Evolutionary conservation across 805 yeast species (phyloP), one percentile per base, ranked within the genome.

Genomic region (Starmerella powellii): DNA sequence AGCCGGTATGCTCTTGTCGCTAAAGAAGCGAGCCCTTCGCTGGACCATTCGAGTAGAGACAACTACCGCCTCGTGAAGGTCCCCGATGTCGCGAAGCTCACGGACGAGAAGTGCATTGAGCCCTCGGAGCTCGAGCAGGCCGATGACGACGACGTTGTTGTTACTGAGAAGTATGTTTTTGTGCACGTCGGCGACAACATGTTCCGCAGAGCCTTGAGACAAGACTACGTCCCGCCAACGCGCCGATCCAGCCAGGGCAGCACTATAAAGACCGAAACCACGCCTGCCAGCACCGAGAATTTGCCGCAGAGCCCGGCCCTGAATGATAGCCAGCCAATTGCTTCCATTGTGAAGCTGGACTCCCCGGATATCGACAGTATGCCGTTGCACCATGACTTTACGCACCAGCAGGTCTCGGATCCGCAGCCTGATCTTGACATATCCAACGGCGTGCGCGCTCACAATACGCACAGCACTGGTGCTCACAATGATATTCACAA

Each of bases 171-270:
- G 21, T 53, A 33, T 31, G 56, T 57, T 13, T 60, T 57, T 46
- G 55, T 59, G 19, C 61, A 59, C 3, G 62, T 55, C 0, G 63
- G 64, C 11, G 54, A 56, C 34, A 62, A 61, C 20, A 47, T 60
- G 10, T 60, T 55, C 42, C 50, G 61, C 3, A 53, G 55, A 18
- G 54, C 53, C 28, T 41, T 38, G 13, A 36, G 54, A n/a, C 43
- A 8, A 4, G 35, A 18, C 35, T 32, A 32, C 18, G 10, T 15
- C 6, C 21, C 20, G 12, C 10, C 15, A 8, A 11, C n/a, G 11
- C 10, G 16, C 8, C 8, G 10, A 8, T 16, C 33, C 8, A 10
- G 17, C 11, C 8, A 10, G 11, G 10, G 13, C 29, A 13, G 12
- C 13, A 10, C 10, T 13, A 11, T 26, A 13, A 10, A 13, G 18